phyloP scores from a whole-genome alignment of 805 yeast species.

The Myxozyma kluyveri region DNA sequence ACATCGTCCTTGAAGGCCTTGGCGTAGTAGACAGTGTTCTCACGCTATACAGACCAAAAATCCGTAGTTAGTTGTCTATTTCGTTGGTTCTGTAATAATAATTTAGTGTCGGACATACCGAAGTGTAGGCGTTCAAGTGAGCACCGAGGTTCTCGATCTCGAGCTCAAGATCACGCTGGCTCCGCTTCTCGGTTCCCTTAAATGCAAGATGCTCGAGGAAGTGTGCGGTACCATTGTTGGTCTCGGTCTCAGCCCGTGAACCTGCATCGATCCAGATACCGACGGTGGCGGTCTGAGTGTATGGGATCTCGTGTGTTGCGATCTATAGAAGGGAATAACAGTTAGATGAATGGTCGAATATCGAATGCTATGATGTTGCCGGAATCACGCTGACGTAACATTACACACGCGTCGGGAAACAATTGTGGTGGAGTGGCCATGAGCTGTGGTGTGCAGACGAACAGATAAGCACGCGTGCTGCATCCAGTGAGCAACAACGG shows the following conservation, averaged over 20 bases:
- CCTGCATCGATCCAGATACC: slow-evolving; percentile 99
- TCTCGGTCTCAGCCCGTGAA: slow-evolving; percentile 84
- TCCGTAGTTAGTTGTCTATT: no score
- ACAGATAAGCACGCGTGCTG: no score
- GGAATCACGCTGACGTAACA: no score
- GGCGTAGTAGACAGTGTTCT: slow-evolving; percentile 95
- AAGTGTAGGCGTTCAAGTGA: slow-evolving; percentile 97
- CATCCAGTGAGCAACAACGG: no score
- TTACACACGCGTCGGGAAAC: no score
- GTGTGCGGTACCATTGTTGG: slow-evolving; percentile 94
- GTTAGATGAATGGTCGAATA: neutral
- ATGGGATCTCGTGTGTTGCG: slow-evolving; percentile 85
- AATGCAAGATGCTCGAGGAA: slow-evolving; percentile 95
- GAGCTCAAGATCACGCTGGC: slow-evolving; percentile 79
- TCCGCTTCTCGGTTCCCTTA: slow-evolving; percentile 82
- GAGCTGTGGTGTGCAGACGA: no score
- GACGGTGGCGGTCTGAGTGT: slow-evolving; percentile 90
- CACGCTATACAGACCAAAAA: slow-evolving; percentile 60
- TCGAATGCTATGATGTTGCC: neutral
- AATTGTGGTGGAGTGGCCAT: no score
- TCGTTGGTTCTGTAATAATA: no score
- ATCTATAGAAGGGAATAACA: slow-evolving; percentile 14
- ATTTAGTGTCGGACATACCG: slow-evolving; percentile 43
- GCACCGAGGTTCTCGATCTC: slow-evolving; percentile 97
- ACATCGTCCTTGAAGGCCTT: slow-evolving; percentile 79